Evolutionary conservation across 345 rosid genomes (phyloP).

Genomic region (Atalantia buxifolia): DNA sequence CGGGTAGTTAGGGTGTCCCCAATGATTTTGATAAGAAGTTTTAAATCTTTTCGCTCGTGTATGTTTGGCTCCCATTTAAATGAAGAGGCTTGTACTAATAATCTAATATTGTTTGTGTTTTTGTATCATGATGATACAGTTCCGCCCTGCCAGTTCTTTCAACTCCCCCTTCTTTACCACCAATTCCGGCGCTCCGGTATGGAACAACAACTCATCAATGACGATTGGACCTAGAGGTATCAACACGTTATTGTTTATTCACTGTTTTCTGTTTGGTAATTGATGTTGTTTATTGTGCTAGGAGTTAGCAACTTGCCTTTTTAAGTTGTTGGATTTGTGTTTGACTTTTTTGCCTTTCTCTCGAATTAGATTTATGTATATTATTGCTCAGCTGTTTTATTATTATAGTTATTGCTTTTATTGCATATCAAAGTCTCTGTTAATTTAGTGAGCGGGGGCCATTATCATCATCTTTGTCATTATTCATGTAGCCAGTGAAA

Average conservation of each 20-base stretch:
- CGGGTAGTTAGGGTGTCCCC: not conserved
- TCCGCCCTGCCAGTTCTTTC: slow-evolving; percentile 71
- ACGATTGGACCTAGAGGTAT: slow-evolving; percentile 84
- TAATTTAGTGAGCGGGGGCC: not conserved
- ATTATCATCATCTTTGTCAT: not conserved
- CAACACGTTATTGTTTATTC: not conserved
- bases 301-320: not conserved
- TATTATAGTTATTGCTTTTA: not conserved
- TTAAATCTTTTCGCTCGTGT: not conserved
- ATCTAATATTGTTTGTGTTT: not conserved
- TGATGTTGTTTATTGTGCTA: not conserved
- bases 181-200: slow-evolving; percentile 79
- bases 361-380: not conserved
- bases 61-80: not conserved
- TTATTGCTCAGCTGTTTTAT: not conserved
- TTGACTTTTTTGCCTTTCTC: not conserved
- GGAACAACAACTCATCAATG: slow-evolving; percentile 73
- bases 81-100: not conserved
- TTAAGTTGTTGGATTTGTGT: not conserved
- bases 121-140: slow-evolving; percentile 27
- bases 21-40: not conserved
- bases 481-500: not conserved
- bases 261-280: not conserved
- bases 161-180: slow-evolving; percentile 69
- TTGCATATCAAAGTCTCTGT: not conserved